Percentiles rank a stretch among this genome's conserved stretches.
Conservation (phyloP, 805 yeast genomes). For the Metschnikowia dekortorum region DNA sequence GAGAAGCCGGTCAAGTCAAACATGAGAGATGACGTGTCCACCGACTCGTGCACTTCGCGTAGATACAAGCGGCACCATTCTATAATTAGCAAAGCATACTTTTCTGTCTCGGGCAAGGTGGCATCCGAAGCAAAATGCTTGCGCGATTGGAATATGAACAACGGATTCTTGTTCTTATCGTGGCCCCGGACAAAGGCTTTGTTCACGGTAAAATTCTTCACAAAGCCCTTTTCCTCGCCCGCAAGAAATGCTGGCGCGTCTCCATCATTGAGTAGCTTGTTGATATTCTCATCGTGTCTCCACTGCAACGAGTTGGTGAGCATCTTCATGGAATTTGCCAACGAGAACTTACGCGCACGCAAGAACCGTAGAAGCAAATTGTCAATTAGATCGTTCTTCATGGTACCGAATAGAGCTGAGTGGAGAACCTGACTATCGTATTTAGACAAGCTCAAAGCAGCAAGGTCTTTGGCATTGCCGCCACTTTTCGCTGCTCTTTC, state of each 20-base stretch:
- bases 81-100: conserved; percentile 69
- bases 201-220: conserved; percentile 55
- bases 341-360: conserved; percentile 84
- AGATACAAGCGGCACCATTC: conserved; percentile 62
- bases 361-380: conserved; percentile 68
- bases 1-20: conserved; percentile 87
- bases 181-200: conserved; percentile 73
- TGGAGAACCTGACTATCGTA: conserved; percentile 50
- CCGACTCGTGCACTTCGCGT: conserved; percentile 52
- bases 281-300: conserved; percentile 60
- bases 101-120: conserved; percentile 64
- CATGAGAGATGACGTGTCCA: conserved; percentile 75
- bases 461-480: conserved; percentile 25
- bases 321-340: conserved; percentile 66
- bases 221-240: conserved; percentile 39
- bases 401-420: conserved; percentile 50
- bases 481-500: conserved; percentile 15
- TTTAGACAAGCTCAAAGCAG: conserved; percentile 32
- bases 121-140: conserved; percentile 52
- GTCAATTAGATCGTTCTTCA: conserved; percentile 80
- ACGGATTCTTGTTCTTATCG: conserved; percentile 72
- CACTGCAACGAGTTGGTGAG: conserved; percentile 68
- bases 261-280: conserved; percentile 61
- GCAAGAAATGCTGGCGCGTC: conserved; percentile 56
- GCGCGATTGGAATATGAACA: conserved; percentile 76